Percentiles rank a stretch among this genome's conserved stretches.
phyloP scores from a whole-genome alignment of 148 eudicot species.

The Silene uniflora region DNA sequence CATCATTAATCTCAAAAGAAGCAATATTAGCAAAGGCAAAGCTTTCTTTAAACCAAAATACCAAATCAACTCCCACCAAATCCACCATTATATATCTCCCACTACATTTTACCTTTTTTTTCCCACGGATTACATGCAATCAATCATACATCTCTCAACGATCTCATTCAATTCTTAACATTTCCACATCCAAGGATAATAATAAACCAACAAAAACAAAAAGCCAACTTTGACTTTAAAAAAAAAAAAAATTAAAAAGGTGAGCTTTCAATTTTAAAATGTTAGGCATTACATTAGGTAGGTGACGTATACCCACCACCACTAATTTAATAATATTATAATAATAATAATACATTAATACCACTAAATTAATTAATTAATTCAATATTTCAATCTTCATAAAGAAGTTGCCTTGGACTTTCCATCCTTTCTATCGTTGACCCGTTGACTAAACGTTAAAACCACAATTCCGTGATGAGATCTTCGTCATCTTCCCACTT shows the following conservation, averaged over 20 bases:
- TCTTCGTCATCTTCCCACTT: slow-evolving; percentile 13
- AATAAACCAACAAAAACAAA: background rate
- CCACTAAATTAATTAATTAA: background rate
- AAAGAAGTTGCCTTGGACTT: slow-evolving; percentile 22
- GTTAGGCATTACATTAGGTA: slow-evolving; percentile 11
- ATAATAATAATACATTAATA: background rate
- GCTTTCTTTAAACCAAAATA: background rate
- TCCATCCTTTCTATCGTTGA: slow-evolving; percentile 18
- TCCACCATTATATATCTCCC: background rate
- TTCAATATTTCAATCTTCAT: slow-evolving; percentile 6
- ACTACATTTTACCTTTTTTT: background rate
- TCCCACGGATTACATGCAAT: background rate
- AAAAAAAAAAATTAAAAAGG: slow-evolving; percentile 1
- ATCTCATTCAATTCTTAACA: background rate
- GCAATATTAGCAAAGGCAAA: background rate
- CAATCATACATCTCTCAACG: background rate
- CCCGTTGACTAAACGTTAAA: slow-evolving; percentile 24
- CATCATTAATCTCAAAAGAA: no score
- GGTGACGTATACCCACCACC: slow-evolving; percentile 30
- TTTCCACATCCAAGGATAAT: background rate
- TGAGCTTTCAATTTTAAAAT: slow-evolving; percentile 9
- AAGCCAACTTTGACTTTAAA: background rate
- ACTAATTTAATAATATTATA: background rate
- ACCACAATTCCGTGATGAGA: background rate
- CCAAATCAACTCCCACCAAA: background rate